Conservation (phyloP, 305 asterid genomes). For the Solanum hybrid region DNA sequence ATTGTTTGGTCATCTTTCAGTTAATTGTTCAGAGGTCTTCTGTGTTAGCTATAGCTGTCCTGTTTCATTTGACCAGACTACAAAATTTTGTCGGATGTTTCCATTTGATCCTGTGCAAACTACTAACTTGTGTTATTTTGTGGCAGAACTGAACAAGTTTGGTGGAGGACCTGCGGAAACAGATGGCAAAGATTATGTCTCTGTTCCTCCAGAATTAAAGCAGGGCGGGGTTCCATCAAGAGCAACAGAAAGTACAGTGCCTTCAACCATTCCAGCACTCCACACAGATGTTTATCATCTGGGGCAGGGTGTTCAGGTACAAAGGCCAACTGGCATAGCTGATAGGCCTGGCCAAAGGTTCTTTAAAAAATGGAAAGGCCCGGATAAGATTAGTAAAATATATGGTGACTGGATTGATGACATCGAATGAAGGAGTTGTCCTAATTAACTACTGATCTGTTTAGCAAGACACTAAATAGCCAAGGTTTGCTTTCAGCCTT, state of each 20-base stretch:
- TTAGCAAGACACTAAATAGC: background rate
- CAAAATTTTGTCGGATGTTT: background rate
- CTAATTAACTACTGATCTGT: background rate
- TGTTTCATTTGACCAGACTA: background rate
- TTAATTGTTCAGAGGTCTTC: background rate
- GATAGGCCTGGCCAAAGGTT: constrained; percentile 52
- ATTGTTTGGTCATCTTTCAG: background rate
- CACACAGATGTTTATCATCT: constrained; percentile 45
- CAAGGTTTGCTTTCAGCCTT: background rate
- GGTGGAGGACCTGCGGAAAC: constrained; percentile 54
- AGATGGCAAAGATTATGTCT: constrained; percentile 36
- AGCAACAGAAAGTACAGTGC: constrained; percentile 23
- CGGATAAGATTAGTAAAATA: constrained; percentile 78
- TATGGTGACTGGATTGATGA: constrained; percentile 97
- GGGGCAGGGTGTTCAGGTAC: constrained; percentile 45
- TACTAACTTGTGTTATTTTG: background rate
- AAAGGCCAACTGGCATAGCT: constrained; percentile 39
- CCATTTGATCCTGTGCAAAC: background rate
- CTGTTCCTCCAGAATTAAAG: constrained; percentile 36
- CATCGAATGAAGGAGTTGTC: constrained; percentile 23
- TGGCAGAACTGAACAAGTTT: constrained; percentile 56
- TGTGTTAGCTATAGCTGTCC: background rate
- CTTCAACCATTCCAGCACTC: constrained; percentile 31
- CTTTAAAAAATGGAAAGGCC: constrained; percentile 79
- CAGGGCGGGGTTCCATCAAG: constrained; percentile 32